Evolutionary conservation across 2,329 filamentous ascomycete species (phyloP).

Genomic region (Fonsecaea pedrosoi): DNA sequence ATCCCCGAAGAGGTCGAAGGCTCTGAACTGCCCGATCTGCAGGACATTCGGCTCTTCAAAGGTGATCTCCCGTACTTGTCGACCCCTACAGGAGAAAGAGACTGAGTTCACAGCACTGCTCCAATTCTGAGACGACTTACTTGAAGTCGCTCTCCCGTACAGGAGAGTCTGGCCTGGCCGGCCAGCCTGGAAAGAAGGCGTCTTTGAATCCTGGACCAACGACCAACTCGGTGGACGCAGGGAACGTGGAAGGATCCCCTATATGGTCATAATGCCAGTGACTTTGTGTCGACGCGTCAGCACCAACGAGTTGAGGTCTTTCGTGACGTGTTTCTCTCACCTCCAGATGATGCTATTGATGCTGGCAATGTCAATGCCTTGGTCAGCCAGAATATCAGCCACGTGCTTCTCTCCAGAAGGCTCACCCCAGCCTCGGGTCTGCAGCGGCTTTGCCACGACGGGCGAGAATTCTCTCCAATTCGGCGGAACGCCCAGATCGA

Average conservation of each 20-base stretch:
- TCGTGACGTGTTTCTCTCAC: slow-evolving; percentile 14
- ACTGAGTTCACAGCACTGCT: neutral
- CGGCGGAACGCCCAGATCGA: slow-evolving; percentile 45
- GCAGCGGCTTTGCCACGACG: slow-evolving; percentile 14
- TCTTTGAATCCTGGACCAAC: slow-evolving; percentile 61
- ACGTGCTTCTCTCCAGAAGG: slow-evolving; percentile 35
- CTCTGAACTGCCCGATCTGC: slow-evolving; percentile 47
- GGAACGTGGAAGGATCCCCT: slow-evolving; percentile 59
- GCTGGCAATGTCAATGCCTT: slow-evolving; percentile 21
- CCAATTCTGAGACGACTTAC: neutral
- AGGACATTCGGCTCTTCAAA: slow-evolving; percentile 39
- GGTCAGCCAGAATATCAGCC: slow-evolving; percentile 35
- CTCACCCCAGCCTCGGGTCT: slow-evolving; percentile 29
- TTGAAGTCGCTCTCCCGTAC: slow-evolving; percentile 48
- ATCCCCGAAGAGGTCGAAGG: slow-evolving; percentile 49
- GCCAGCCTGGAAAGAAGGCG: slow-evolving; percentile 56
- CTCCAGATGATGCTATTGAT: slow-evolving; percentile 33
- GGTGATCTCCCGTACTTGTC: slow-evolving; percentile 36
- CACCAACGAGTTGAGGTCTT: neutral
- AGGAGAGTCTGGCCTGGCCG: slow-evolving; percentile 46
- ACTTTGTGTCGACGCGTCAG: slow-evolving; percentile 19
- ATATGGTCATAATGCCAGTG: slow-evolving; percentile 54
- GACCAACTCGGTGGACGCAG: slow-evolving; percentile 54
- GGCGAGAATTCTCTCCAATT: slow-evolving; percentile 41
- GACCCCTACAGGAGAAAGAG: slow-evolving; percentile 43